Percentiles rank a stretch among this genome's conserved stretches.
These are phyloP conservation scores for Pichia nakasei DNA, from an alignment of 805 yeast species.

Conservation along the genomic window DNA sequence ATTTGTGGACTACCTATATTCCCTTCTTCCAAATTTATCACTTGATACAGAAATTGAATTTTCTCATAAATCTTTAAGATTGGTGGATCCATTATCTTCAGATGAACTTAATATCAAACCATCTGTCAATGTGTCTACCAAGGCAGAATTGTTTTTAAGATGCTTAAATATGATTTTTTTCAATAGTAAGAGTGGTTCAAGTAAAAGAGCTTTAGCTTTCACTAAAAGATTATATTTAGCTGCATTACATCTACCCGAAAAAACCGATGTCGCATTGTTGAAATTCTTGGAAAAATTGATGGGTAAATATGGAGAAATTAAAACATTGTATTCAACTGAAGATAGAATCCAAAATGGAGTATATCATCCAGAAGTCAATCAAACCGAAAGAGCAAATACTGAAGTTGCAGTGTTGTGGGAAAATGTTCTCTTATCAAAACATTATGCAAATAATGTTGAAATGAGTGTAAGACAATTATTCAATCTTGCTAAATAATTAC, in stretches of 20 bases:
- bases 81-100: conserved; percentile 64
- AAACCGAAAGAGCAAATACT: conserved; percentile 69
- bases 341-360: conserved; percentile 81
- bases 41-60: conserved; percentile 80
- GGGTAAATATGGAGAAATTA: conserved; percentile 60
- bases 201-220: conserved; percentile 67
- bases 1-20: conserved; percentile 70
- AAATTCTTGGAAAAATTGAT: conserved; percentile 71
- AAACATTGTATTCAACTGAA: conserved; percentile 76
- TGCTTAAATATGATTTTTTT: conserved; percentile 78
- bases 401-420: conserved; percentile 93
- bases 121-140: conserved; percentile 79
- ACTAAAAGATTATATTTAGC: conserved; percentile 68
- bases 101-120: conserved; percentile 38
- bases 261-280: conserved; percentile 67
- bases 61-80: conserved; percentile 69
- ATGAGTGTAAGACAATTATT: conserved; percentile 46
- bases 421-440: conserved; percentile 64
- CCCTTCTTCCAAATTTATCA: conserved; percentile 56
- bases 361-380: conserved; percentile 55
- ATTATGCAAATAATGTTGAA: conserved; percentile 75
- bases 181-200: conserved; percentile 59
- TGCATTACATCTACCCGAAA: conserved; percentile 75
- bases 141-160: conserved; percentile 71
- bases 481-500: conserved; percentile 24